phyloP scores from a whole-genome alignment of 148 eudicot species.

The Amaranthus cruentus region DNA sequence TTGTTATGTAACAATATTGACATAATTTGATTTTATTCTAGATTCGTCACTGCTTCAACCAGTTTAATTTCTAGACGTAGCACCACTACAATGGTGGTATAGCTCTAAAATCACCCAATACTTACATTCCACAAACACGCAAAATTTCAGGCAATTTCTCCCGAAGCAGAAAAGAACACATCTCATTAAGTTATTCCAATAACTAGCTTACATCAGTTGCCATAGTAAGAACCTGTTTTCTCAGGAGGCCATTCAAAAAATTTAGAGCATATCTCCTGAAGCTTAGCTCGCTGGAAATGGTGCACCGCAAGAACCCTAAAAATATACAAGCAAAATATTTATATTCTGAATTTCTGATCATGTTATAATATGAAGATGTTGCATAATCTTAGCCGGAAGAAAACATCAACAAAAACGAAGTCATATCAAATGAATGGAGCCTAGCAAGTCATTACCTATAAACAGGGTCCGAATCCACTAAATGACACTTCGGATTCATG shows the following conservation, averaged over 20 bases:
- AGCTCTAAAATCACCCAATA: not conserved
- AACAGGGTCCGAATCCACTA: constrained; percentile 69
- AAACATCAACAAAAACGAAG: not conserved
- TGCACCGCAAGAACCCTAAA: constrained; percentile 61
- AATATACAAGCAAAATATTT: constrained; percentile 12
- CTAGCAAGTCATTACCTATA: constrained; percentile 37
- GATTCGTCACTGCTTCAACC: not conserved
- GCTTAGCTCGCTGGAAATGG: constrained; percentile 50
- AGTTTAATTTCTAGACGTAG: not conserved
- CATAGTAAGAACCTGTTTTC: constrained; percentile 62
- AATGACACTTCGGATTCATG: constrained; percentile 84
- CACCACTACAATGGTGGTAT: not conserved
- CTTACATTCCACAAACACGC: not conserved
- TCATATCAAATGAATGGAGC: not conserved
- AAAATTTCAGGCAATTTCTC: not conserved
- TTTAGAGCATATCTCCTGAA: constrained; percentile 66
- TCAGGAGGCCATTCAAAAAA: constrained; percentile 85
- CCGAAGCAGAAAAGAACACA: not conserved
- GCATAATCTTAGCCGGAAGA: not conserved
- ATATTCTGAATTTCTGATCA: not conserved
- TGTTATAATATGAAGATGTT: not conserved
- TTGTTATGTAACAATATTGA: too few species aligned
- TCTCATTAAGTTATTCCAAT: not conserved
- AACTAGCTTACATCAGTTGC: not conserved
- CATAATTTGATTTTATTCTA: too few species aligned